These are phyloP conservation scores for Pseudonitzschia multistriata DNA, from an alignment of 108 stramenopile species.

Conservation along the genomic window DNA sequence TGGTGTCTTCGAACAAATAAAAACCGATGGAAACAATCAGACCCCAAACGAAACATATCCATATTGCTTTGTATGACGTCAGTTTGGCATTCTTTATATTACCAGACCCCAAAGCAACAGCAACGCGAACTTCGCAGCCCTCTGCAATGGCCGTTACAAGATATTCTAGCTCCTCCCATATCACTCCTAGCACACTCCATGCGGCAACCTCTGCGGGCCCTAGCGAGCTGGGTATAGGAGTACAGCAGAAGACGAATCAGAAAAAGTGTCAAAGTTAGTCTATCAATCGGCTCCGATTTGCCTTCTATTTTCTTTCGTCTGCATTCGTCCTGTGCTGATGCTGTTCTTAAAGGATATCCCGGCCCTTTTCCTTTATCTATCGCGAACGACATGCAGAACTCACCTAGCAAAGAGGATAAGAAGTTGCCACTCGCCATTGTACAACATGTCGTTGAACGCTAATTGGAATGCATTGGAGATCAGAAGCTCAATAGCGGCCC, in stretches of 20 bases:
- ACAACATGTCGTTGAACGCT: background rate
- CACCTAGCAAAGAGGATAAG: constrained; percentile 23
- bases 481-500: background rate
- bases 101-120: constrained; percentile 55
- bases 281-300: too few species aligned
- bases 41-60: constrained; percentile 37
- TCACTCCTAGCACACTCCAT: constrained; percentile 45
- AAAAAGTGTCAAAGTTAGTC: background rate
- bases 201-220: constrained; percentile 54
- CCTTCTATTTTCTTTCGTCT: too few species aligned
- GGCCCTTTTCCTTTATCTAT: background rate
- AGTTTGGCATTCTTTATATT: constrained; percentile 39
- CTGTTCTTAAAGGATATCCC: too few species aligned
- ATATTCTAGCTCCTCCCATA: constrained; percentile 35
- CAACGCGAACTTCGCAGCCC: constrained; percentile 55
- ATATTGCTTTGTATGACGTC: constrained; percentile 54
- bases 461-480: background rate
- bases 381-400: background rate
- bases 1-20: constrained; percentile 32
- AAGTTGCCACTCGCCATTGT: constrained; percentile 41
- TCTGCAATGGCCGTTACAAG: constrained; percentile 48
- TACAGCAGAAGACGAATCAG: background rate
- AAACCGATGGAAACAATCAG: constrained; percentile 31
- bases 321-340: too few species aligned
- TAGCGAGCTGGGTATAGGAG: constrained; percentile 12